Base-by-base conservation (phyloP, 2,329 filamentous ascomycete genomes). In the Samsoniella hepiali region DNA sequence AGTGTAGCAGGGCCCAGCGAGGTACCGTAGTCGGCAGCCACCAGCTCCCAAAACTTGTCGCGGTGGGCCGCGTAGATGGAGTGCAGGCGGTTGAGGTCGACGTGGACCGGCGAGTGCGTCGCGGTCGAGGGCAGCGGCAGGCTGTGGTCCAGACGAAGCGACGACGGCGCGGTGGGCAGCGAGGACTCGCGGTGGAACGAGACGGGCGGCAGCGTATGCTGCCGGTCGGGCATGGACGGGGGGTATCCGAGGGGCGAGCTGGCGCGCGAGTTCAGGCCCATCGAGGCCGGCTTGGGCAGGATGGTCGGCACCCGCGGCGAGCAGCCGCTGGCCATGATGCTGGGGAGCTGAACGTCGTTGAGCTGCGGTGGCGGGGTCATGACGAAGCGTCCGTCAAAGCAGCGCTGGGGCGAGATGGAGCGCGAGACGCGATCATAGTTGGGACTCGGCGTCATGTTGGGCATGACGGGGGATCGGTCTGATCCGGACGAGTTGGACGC, bases 21-120 rank as follows among this genome's bases (percentile, higher is more conserved):
- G 15, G 78, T 74, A 60, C 89, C 89, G 70, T 93, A 93, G 69
- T 92, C 89, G 32, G 84, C 79, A 36, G 90, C 89, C 42, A 94
- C 83, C 55, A 84, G 81, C 40, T 84, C 80, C 90, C 91, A 94
- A 77, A 94, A 93, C 9, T 84, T 83, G 58, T 82, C 80, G 50
- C 89, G 86, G 75, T 91, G 89, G 8, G 84, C 79, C 59, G 87
- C 83, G 75, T 93, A 93, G 68, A 93, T 84, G 65, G 84, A 81
- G 55, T 86, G 84, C 31, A 94, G 86, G 55, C 89, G 88, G 34
- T 82, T 78, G 70, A 87, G 81, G 73, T 91, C 87, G 66, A 89
- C 81, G 66, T 81, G 79, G 65, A 79, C 72, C 53, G 75, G 69
- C 15, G 71, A 71, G 66, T 74, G 74, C 64, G 74, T 69, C 15